phyloP scores from a whole-genome alignment of 176 grass and related monocot genomes.

The Aechmea fasciata region DNA sequence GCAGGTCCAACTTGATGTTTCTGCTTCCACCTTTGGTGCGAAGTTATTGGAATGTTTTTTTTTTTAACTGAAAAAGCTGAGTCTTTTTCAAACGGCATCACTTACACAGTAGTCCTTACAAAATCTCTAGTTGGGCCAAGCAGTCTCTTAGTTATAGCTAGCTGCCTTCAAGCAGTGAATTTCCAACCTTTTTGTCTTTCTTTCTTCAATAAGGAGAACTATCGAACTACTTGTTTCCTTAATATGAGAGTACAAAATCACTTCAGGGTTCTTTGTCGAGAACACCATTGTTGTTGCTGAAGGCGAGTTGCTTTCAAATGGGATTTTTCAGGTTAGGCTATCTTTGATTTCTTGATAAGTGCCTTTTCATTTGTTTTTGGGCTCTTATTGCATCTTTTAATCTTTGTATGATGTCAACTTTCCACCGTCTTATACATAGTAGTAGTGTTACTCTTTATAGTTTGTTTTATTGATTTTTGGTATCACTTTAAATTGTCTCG shows the following conservation, averaged over 20 bases:
- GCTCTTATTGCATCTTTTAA: not conserved
- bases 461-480: no score
- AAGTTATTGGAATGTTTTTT: no score
- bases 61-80: no score
- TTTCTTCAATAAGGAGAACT: not conserved
- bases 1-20: no score
- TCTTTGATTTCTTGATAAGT: not conserved
- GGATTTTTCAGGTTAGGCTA: slow-evolving; percentile 64
- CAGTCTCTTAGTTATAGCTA: not conserved
- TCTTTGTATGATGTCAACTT: no score
- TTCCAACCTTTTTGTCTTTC: slow-evolving; percentile 3
- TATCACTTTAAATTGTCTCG: no score
- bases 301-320: slow-evolving; percentile 76
- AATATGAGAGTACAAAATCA: slow-evolving; percentile 74
- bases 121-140: no score
- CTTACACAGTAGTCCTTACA: no score
- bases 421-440: no score
- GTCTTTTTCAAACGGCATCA: no score
- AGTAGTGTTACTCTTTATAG: no score
- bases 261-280: slow-evolving; percentile 85
- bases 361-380: not conserved
- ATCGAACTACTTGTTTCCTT: slow-evolving; percentile 31
- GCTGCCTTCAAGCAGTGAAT: not conserved
- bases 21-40: no score
- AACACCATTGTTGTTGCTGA: slow-evolving; percentile 86